Base-by-base conservation (phyloP, 257 asterid species). In the Lithospermum erythrorhizon region DNA sequence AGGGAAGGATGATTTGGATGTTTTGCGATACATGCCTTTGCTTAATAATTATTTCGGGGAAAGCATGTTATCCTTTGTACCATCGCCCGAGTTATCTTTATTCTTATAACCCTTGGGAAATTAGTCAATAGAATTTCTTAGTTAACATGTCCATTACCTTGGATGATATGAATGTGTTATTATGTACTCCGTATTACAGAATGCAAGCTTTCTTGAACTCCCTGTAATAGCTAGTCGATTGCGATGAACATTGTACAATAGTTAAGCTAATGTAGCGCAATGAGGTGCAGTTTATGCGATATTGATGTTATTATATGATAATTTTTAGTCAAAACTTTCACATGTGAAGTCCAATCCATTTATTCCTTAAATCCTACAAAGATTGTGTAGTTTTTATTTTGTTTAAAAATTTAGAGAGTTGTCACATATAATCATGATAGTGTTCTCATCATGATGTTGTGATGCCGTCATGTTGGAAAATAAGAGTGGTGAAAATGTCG, bases 41-140 rank as follows among this genome's bases (percentile, higher is more conserved):
- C 69, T 84, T 61, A 75, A 59, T 21, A 90, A 89, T 14, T 66
- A 74, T 65, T 86, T 93, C 72, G 98, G 98, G 49, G 97, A 91
- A 64, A 83, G 89, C 77, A 81, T 88, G 84, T 41, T 86, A 23
- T 65, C 79, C 18, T 91, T 84, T 63, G 81, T 79, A 58, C 97
- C 94, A 61, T 69, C 83, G 3, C 87, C 95, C 5, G 89, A 77
- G 41, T 67, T 76, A 53, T 81, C 79, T 2, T 54, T 82, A 32
- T 86, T 91, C 83, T 65, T 86, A 63, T 91, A 82, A 83, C 69
- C 55, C 56, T 41, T 55, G 24, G 27, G 30, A 51, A 35, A 21
- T 35, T 2, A 7, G 53, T 35, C 20, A 11, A 20, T 16, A 5
- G 64, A 55, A 21, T 29, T 47, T 37, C 27, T 21, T 23, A 48